Evolutionary conservation across 768 basidiomycete species (phyloP), one percentile per base, ranked within the genome.

Genomic region (Nidularia sp.): DNA sequence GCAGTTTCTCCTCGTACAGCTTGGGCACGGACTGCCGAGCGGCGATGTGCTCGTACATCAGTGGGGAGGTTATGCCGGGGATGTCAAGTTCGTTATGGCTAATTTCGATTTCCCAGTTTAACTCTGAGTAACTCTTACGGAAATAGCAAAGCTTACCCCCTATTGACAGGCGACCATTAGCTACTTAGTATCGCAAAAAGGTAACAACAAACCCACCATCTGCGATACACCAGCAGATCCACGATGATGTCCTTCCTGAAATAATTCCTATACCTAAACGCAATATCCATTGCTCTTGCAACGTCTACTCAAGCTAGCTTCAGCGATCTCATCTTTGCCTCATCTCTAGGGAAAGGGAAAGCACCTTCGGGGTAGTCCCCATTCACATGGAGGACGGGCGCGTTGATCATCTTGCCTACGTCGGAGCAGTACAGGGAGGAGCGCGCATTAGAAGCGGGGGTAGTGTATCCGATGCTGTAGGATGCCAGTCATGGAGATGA

Each of bases 201-300:
- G 39, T 9, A 45, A 29, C 39, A 31, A 34, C 12, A 29, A 8
- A 61, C 78, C 33, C 57, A 83, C 86, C 89, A 90, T 61, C 92
- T 79, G 25, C 93, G 81, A 62, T 96, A 96, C 2, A 93, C 91
- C 59, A 97, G 76, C 36, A 96, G 66, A 68, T 97, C 93, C 12
- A 97, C 80, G 50, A 95, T 88, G 54, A 93, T 84, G 62, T 95
- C 93, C 77, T 92, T 93, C 54, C 90, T 80, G 77, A 96, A 96
- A 66, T 88, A 75, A 60, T 90, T 84, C 47, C 93, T 73, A 61
- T 94, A 96, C 56, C 83, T 79, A 72, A 96, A 90, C 0, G 93
- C 94, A n/a, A 88, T 79, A 55, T 92, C 84, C 69, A 96, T 80
- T 1, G 93, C 92, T 5, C 86, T 80, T 1, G 84, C 83, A 4